These are phyloP conservation scores for Eragrostis tef DNA, from an alignment of 202 grass and related monocot genomes.

Conservation along the genomic window DNA sequence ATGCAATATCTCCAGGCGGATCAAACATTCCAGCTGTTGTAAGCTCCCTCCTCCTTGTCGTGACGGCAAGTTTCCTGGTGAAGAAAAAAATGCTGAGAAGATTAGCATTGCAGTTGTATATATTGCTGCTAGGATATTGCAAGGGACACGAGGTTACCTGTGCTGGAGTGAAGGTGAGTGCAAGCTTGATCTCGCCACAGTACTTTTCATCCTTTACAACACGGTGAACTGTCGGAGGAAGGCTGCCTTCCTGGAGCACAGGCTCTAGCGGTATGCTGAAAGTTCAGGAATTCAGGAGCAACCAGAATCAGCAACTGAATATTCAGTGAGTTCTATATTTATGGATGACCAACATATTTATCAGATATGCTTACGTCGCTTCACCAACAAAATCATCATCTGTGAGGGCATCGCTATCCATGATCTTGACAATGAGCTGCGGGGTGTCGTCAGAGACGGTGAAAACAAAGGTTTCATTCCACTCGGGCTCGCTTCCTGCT, in stretches of 20 bases:
- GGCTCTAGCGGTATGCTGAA: conserved; percentile 65
- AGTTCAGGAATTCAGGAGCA: conserved; percentile 26
- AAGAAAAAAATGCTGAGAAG: not conserved
- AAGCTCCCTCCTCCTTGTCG: conserved; percentile 10
- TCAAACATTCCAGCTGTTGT: conserved; percentile 41
- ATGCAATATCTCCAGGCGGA: not conserved
- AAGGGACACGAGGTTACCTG: conserved; percentile 33
- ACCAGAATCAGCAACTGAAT: not conserved
- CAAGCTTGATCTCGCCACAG: conserved; percentile 76
- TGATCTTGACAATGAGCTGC: conserved; percentile 67
- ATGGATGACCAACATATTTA: not conserved
- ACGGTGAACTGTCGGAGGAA: conserved; percentile 61
- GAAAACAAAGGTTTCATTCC: conserved; percentile 91
- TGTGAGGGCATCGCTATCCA: conserved; percentile 71
- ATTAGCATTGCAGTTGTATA: conserved; percentile 11
- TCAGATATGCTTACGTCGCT: conserved; percentile 56
- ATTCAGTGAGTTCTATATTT: conserved; percentile 18
- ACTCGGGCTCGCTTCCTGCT: conserved; percentile 71
- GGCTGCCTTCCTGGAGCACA: conserved; percentile 62
- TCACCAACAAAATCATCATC: conserved; percentile 81
- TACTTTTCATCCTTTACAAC: conserved; percentile 74
- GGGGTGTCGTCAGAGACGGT: conserved; percentile 47
- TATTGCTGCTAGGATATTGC: not conserved
- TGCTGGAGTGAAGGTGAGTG: conserved; percentile 75
- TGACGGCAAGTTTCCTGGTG: conserved; percentile 34